Evolutionary conservation across 202 grass and related monocot genomes (phyloP), one percentile per base, ranked within the genome.

Genomic region (Schoenoplectus triqueter): DNA sequence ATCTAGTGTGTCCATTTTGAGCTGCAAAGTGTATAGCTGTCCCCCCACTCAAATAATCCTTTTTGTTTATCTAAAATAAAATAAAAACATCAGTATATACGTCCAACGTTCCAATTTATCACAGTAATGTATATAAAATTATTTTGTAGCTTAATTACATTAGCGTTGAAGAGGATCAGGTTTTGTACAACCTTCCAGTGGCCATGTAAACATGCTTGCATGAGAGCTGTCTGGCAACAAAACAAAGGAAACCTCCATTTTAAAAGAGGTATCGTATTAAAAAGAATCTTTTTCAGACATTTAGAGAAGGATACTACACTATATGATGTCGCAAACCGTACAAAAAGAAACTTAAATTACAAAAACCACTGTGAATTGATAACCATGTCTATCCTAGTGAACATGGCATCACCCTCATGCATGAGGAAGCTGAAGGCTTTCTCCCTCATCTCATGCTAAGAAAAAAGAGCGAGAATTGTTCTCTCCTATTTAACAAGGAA

Each of bases 161-260:
- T 99, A 80, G 96, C 96, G 90, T 99, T 99, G 80, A 94, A 92
- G 88, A 99, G 93, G 85, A 99, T 89, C 83, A 99, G 86, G 85
- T 85, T 92, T 85, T 99, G 96, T 86, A 96, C 96, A 94, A 99
- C 96, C 88, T 96, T 95, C 96, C 96, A 99, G 44, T 89, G 96
- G 87, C 91, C 93, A 69, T 92, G 90, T 88, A 96, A 84, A 91
- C 92, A 99, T 89, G 96, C 93, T 99, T 94, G 96, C 96, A 99
- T 99, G 65, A 96, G 80, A 86, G 96, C 92, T 80, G 96, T 96
- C 96, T 99, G 93, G 69, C 59, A 84, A 15, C 57, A 57, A 21
- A 86, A 21, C 49, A 86, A 70, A 81, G 52, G 59, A 19, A 78
- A 67, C 80, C 15, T 31, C 63, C 19, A 66, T 39, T 51, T 10